Base-by-base conservation (phyloP, 164 flowering plant genomes). In the Magnolia changhungtana region DNA sequence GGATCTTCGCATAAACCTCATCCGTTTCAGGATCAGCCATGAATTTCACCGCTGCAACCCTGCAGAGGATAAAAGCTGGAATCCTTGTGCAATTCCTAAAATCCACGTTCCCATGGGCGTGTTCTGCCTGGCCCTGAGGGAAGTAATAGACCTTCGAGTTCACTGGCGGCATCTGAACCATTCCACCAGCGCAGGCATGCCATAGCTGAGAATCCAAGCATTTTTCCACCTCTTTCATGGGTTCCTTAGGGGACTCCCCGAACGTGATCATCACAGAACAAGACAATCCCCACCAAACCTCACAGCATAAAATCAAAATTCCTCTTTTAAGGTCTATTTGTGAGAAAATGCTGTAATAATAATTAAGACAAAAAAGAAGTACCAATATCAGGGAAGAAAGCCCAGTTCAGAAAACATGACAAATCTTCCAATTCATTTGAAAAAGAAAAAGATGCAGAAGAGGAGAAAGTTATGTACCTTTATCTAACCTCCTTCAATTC, bases 111-210 rank as follows among this genome's bases (percentile, higher is more conserved):
- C 85, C 84, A 14, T 81, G 80, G 31, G 93, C 84, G 76, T 96
- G 98, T 81, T 96, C 99, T 0, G 90, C 91, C 10, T 96, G 97
- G 21, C 99, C 99, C 72, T 96, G 99, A 1, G 99, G 95, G 72
- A 94, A 96, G 84, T 96, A 94, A 80, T 85, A 87, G 24, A 96
- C 95, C 69, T 76, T 87, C 10, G 97, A 87, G 81, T 89, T 85
- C 19, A 89, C 79, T 13, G 79, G 73, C 8, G 99, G 98, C 88
- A 94, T 91, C 76, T 92, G 94, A 11, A 92, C 95, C 98, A 92
- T 94, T 21, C 93, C 91, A 8, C 99, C 99, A 0, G 97, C 98
- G 72, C 99, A 96, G 66, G 97, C 98, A 63, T 96, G 98, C 99
- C 99, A 96, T 63, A 96, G 86, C 76, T 92, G 95, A 64, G 97